Evolutionary conservation across 2,329 filamentous ascomycete species (phyloP), one percentile per base, ranked within the genome.

Genomic region (Sporothrix brasiliensis): DNA sequence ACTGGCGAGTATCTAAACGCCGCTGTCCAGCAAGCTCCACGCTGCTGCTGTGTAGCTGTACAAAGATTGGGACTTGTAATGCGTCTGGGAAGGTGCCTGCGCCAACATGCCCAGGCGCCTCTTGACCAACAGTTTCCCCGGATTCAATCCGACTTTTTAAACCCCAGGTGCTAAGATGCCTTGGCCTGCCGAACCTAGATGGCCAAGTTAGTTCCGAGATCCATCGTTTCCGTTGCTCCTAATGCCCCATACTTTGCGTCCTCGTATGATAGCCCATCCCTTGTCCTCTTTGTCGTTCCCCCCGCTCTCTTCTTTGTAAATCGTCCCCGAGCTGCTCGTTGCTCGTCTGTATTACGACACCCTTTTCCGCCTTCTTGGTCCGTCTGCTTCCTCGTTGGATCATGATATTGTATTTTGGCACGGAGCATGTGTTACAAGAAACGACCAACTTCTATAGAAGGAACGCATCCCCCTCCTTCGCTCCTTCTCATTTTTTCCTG

Each of bases 181-280:
- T 47, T 5, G 24, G 47, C 11, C 34, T 9, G 34, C 7, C 34
- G 34, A 9, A 5, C 7, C 56, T 47, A 39, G 21, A 19, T 47
- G 58, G 39, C 58, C 58, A 44, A 63, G 39, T 47, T 47, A 63
- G 58, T 21, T 47, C 21, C 39, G 21, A 39, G 58, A 63, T 47
- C 39, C 21, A 63, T 63, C 39, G 21, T 63, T 63, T 63, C 58
- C 39, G 58, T 19, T 9, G 34, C n/a, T 44, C 58, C 39, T 44
- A 44, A 34, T 34, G 34, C 54, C 58, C 58, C 39, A 14, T 47
- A 16, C 21, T 61, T 61, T 34, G 39, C 39, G 11, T 27, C 39
- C 52, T 54, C 30, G 34, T 61, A 44, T n/a, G 11, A 34, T n/a
- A 44, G 10, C 58, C 27, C 47, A n/a, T 50, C n/a, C 53, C 7